Evolutionary conservation across 768 basidiomycete species (phyloP), one percentile per base, ranked within the genome.

Genomic region (Boletellus ananiceps): DNA sequence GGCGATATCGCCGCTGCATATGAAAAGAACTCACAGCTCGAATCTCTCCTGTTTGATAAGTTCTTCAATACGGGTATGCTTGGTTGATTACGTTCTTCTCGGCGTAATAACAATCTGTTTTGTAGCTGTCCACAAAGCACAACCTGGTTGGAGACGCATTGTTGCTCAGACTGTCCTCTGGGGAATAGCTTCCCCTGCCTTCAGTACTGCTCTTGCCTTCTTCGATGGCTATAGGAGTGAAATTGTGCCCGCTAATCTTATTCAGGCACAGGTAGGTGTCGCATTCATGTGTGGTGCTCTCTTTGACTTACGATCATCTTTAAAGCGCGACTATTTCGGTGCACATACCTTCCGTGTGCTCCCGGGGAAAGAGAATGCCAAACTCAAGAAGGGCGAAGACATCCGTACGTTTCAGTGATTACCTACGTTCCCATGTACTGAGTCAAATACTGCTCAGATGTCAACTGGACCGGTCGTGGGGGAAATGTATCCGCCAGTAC

Each of bases 391-490:
- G 50, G 86, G 82, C 66, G 74, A 89, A 71, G 90, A 95, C 67
- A 93, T 97, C 68, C 90, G 89, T 92, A 68, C 62, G 90, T 82
- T 18, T 36, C 32, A 56, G n/a, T 44, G 5, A 37, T 35, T 18
- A 5, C 16, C 5, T n/a, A 27, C 36, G 21, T 44, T 25, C 11
- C 40, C 15, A 8, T 27, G 18, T 19, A 23, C 13, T 23, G 48
- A 27, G 46, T 52, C 50, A 60, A 9, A 27, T 25, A 8, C 15
- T 43, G 4, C 32, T 12, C 51, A 88, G 95, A 99, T 74, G 78
- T 95, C 74, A 97, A 96, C 79, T 98, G 95, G 95, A 98, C 94
- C 59, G 95, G 95, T 40, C 91, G 92, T 57, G 95, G 95, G 44
- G 95, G 95, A 57, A 92, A 85, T 58, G 93, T 95, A 49, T 92